Evolutionary conservation across 2,329 filamentous ascomycete genomes (phyloP), one percentile per base, ranked within the genome.

Genomic region (Aureobasidium sp.): DNA sequence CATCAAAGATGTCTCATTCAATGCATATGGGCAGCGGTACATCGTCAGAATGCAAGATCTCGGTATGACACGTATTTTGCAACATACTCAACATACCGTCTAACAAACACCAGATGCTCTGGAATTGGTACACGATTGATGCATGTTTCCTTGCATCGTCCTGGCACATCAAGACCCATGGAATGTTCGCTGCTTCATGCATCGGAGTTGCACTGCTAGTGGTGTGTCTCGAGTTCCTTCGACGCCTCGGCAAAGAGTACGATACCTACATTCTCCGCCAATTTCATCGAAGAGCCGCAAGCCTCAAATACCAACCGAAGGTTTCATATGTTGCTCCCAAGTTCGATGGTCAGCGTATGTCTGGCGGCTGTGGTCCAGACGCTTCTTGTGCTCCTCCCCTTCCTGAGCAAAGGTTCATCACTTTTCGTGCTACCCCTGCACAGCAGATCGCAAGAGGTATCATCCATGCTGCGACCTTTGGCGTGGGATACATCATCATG

Each of bases 401-500:
- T 1, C 68, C 82, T 27, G 86, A 93, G 73, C 57, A 60, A 7
- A 89, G 93, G 70, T 75, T 81, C 0, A 71, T 88, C 4, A 60
- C 57, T 1, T 60, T 60, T 12, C 57, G 57, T 17, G 57, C 57
- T 1, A 51, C 57, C 1, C 57, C 57, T 13, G 36, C 27, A 6
- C 57, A 60, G 46, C 57, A 60, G 27, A 32, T 60, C 9, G 29
- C 57, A 3, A 82, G 89, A 7, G 86, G 89, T 0, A 65, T 86
- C 4, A 72, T 93, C 24, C 88, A 92, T 67, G 85, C 86, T 75
- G 62, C 84, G 4, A 87, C 89, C 67, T 90, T 93, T 69, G 85
- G 84, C 0, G 81, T 91, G 1, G 89, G 88, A 2, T 94, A 93
- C 72, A 85, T 93, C 67, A 74, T 93, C 69, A 93, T 94, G 90